Evolutionary conservation across 2,329 filamentous ascomycete genomes (phyloP).

Genomic region (Botrytis paeoniae): DNA sequence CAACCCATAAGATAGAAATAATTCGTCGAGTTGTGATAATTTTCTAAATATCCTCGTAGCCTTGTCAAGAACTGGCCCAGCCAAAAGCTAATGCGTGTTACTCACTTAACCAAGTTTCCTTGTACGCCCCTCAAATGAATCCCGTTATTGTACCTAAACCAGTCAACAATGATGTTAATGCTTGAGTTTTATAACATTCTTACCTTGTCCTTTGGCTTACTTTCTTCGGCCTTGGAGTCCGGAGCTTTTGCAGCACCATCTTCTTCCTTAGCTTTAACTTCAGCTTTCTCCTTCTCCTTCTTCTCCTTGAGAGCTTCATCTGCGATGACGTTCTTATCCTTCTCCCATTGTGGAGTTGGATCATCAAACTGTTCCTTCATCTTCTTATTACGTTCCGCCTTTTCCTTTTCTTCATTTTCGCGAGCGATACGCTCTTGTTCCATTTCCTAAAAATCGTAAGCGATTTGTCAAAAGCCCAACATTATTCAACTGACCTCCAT

Average conservation of each 20-base stretch:
- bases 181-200: constrained; percentile 12
- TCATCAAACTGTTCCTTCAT: constrained; percentile 80
- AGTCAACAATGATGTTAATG: not conserved
- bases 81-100: constrained; percentile 11
- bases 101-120: constrained; percentile 16
- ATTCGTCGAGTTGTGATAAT: constrained; percentile 12
- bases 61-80: constrained; percentile 4
- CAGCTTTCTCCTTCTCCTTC: constrained; percentile 34
- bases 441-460: constrained; percentile 66
- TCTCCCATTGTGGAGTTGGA: constrained; percentile 77
- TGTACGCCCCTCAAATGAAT: constrained; percentile 9
- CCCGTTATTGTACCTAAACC: constrained; percentile 15
- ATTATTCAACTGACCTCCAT: constrained; percentile 67
- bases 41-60: constrained; percentile 12
- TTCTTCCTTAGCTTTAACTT: constrained; percentile 10
- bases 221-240: constrained; percentile 8
- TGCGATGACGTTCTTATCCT: constrained; percentile 79
- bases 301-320: constrained; percentile 61
- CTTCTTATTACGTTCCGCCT: constrained; percentile 70
- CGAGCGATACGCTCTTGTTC: constrained; percentile 77
- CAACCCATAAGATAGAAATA: not conserved
- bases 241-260: constrained; percentile 19
- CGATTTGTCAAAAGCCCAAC: not conserved
- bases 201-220: constrained; percentile 24
- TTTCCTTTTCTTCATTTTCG: constrained; percentile 75